Base-by-base conservation (phyloP, 1,284 basidiomycete genomes). In the Moesziomyces parantarcticus region DNA sequence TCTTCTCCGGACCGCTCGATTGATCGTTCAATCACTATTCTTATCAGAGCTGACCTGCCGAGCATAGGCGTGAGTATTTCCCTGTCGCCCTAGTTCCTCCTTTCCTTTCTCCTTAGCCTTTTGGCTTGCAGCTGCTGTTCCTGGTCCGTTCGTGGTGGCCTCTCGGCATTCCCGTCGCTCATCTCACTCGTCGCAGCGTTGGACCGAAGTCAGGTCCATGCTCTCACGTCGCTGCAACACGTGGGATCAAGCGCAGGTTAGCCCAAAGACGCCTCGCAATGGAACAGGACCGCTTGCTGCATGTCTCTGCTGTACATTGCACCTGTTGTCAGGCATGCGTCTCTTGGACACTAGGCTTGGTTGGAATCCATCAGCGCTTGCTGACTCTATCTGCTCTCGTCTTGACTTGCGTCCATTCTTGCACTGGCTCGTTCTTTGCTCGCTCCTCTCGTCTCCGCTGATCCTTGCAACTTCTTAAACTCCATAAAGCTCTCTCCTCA, bases 51-150 rank as follows among this genome's bases (percentile, higher is more conserved):
- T 56, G 50, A 55, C 49, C 60, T 61, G 47, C 52, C 53, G 70
- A 73, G 63, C 56, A 26, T 36, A 67, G 70, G 64, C 64, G 70
- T 73, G 60, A 68, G 70, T 73, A 73, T 65, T 48, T 34, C n/a
- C 40, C 11, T 21, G 7, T 13, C 10, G 11, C 29, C 29, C 10
- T 32, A 11, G 3, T n/a, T 52, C 25, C 26, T 26, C 20, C 22
- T 22, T 36, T 26, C 23, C 2, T 16, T 32, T 23, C 16, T 29
- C 11, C 20, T 36, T 36, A 9, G n/a, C 14, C 23, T 11, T 14
- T 11, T 50, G 23, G 13, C 16, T 42, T 14, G 23, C 26, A 43
- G 40, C 22, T 20, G 16, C 40, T 6, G 11, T 14, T 39, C 29
- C 36, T 39, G 36, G 36, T 16, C 36, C 3, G 6, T 18, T 1